Evolutionary conservation across 2,329 filamentous ascomycete species (phyloP), one percentile per base, ranked within the genome.

Genomic region (Ramichloridium luteum): DNA sequence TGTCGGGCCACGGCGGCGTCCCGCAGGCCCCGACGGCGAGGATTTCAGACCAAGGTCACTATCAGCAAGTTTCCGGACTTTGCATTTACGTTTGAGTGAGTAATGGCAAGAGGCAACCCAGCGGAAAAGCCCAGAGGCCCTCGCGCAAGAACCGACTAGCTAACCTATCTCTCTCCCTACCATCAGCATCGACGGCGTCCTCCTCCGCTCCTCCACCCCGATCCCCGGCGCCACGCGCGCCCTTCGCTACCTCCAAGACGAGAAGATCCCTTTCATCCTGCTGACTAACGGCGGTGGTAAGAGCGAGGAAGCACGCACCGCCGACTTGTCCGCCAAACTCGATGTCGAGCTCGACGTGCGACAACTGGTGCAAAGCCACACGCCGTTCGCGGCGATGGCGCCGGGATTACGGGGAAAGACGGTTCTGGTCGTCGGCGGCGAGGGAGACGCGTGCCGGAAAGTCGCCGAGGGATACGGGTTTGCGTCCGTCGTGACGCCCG

Each of bases 271-370:
- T 9, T 96, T 93, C 60, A 88, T 98, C 48, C 73, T 98, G 18
- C 68, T 98, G 40, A 98, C 90, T 37, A 98, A 98, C 58, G 90
- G 90, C 46, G 90, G 90, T 25, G 90, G 90, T 36, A 84, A 80
- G 51, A 73, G 76, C 40, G 88, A 96, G 58, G 64, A 63, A 3
- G 76, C 80, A 36, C 72, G 83, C 12, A 78, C 84, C 16, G 62
- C 63, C 5, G 78, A 86, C 38, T 65, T 92, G 32, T 76, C 71
- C 44, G 55, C 68, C 26, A 74, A 74, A 44, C 68, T 92, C 5
- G 64, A 70, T 15, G 62, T 85, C 2, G 58, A 66, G 11, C 62
- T 90, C 26, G 68, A 76, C 23, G 69, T 69, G 10, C 70, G 69
- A 39, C 77, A 79, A 56, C 84, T 93, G 50, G 69, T 96, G 27